These are phyloP conservation scores for Celoporthe dispersa DNA, from an alignment of 2,329 filamentous ascomycete species.

Conservation along the genomic window DNA sequence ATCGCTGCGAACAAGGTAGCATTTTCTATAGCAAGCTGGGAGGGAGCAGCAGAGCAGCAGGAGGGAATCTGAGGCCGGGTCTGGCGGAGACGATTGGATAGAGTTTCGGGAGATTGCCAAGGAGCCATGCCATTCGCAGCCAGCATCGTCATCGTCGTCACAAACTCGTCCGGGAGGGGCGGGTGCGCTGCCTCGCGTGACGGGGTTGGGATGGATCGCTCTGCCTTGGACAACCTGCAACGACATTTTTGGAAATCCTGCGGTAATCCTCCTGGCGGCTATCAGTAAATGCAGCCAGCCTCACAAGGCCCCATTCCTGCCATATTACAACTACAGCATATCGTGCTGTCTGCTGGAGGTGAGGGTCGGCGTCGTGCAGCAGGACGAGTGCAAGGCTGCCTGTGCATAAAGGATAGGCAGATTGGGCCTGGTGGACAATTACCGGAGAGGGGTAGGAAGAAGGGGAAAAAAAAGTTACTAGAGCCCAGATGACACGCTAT, in stretches of 20 bases:
- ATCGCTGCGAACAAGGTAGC: neutral
- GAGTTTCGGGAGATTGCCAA: neutral
- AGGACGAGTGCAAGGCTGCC: too few relatives aligned
- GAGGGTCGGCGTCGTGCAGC: too few relatives aligned
- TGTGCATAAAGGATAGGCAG: neutral
- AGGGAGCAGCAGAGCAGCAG: neutral
- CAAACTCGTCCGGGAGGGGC: neutral
- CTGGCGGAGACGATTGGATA: neutral
- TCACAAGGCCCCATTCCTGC: neutral
- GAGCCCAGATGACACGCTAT: neutral
- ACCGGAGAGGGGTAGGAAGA: neutral
- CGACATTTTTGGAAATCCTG: neutral
- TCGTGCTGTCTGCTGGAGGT: too few relatives aligned
- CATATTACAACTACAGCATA: too few relatives aligned
- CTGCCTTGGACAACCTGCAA: neutral
- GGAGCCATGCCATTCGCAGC: neutral
- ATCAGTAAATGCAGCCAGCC: neutral
- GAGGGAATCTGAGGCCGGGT: neutral
- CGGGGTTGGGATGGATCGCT: neutral
- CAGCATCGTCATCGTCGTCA: neutral
- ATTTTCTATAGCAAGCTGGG: neutral
- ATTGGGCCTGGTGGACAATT: neutral
- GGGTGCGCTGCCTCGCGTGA: neutral
- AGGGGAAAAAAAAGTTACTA: neutral
- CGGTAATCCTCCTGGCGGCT: neutral